Evolutionary conservation across 2,329 filamentous ascomycete genomes (phyloP).

Genomic region (Coniochaeta prunicola): DNA sequence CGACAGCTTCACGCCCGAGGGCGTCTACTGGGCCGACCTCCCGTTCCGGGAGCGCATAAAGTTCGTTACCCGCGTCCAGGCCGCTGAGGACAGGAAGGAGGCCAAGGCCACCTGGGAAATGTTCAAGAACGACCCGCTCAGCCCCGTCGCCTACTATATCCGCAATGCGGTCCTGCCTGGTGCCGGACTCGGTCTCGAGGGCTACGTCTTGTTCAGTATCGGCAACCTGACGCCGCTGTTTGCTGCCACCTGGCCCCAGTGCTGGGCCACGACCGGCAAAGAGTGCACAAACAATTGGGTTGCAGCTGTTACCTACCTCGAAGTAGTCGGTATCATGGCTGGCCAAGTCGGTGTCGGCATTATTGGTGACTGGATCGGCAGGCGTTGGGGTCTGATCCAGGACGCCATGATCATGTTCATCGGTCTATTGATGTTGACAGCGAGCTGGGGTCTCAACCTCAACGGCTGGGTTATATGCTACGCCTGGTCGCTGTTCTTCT

Average conservation of each 20-base stretch:
- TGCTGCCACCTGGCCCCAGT: conserved; percentile 63
- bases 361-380: conserved; percentile 69
- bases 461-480: conserved; percentile 98
- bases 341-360: conserved; percentile 82
- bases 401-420: conserved; percentile 92
- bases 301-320: conserved; percentile 78
- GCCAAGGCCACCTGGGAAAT: conserved; percentile 61
- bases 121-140: conserved; percentile 80
- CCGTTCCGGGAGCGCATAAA: conserved; percentile 59
- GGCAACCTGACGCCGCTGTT: conserved; percentile 86
- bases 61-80: conserved; percentile 72
- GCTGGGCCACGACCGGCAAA: conserved; percentile 59
- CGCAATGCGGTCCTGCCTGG: conserved; percentile 87
- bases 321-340: conserved; percentile 91
- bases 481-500: conserved; percentile 90
- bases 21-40: conserved; percentile 90
- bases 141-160: conserved; percentile 79
- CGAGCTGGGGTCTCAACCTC: conserved; percentile 78
- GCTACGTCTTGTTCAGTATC: conserved; percentile 95
- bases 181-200: conserved; percentile 86
- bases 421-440: conserved; percentile 85
- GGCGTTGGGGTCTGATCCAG: conserved; percentile 92
- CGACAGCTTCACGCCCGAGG: conserved; percentile 76
- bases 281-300: conserved; percentile 77
- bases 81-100: conserved; percentile 62